phyloP scores from a whole-genome alignment of 2,329 filamentous ascomycete species.

The Pseudohalonectria lignicola region DNA sequence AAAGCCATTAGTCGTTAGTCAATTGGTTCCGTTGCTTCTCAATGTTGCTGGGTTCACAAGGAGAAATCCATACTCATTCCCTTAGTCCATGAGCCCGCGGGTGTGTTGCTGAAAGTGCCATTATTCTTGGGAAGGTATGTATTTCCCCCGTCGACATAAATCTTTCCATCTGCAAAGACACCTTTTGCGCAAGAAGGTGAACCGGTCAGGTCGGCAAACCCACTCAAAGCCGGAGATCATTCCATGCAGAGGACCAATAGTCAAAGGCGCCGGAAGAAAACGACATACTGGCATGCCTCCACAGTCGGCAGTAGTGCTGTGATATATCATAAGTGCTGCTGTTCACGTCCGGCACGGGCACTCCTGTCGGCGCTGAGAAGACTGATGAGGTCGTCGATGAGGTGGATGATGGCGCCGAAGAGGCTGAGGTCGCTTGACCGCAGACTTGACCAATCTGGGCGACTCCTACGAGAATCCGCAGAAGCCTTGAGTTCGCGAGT shows the following conservation, averaged over 20 bases:
- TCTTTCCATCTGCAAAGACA: conserved; percentile 10
- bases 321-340: not conserved
- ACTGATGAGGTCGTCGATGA: too few species aligned
- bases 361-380: not conserved
- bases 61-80: not conserved
- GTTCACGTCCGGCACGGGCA: not conserved
- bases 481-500: too few species aligned
- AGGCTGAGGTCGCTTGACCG: too few species aligned
- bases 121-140: conserved; percentile 7
- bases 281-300: conserved; percentile 3
- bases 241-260: too few species aligned
- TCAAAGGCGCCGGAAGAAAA: too few species aligned
- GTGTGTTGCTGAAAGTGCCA: not conserved
- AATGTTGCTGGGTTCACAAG: too few species aligned
- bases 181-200: conserved; percentile 4
- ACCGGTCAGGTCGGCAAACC: not conserved
- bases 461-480: too few species aligned
- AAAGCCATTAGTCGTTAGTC: not conserved
- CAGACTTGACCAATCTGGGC: too few species aligned
- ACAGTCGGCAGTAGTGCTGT: conserved; percentile 1
- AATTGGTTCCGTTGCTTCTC: too few species aligned
- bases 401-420: too few species aligned
- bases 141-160: conserved; percentile 11
- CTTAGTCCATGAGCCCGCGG: not conserved
- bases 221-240: not conserved